phyloP scores from a whole-genome alignment of 495 filamentous ascomycete genomes.

The Neurospora tetraspora region DNA sequence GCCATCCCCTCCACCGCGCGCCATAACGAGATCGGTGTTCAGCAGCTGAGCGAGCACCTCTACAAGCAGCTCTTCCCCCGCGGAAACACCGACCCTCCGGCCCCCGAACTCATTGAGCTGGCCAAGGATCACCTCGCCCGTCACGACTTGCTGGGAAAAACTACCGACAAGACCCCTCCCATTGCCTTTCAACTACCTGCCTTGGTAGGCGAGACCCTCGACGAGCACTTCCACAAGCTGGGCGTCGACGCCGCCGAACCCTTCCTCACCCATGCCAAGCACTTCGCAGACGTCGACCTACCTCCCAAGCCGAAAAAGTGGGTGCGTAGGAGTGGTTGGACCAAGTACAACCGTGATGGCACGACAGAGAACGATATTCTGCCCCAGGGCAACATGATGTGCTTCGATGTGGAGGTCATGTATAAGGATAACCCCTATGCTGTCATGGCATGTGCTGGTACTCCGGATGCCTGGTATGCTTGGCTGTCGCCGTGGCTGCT shows the following conservation, averaged over 20 bases:
- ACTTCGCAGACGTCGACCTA: constrained; percentile 53
- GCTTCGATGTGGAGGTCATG: constrained; percentile 96
- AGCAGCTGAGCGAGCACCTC: constrained; percentile 77
- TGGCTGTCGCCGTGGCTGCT: constrained; percentile 97
- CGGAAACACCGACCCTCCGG: constrained; percentile 41
- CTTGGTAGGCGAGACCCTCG: constrained; percentile 70
- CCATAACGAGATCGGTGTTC: constrained; percentile 87
- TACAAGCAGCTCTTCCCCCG: constrained; percentile 67
- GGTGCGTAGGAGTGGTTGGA: constrained; percentile 81
- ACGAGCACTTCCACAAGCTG: constrained; percentile 91
- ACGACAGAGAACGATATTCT: constrained; percentile 57
- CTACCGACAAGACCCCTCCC: constrained; percentile 60
- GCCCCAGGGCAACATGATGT: constrained; percentile 71
- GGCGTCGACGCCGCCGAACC: constrained; percentile 83
- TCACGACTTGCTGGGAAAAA: constrained; percentile 87
- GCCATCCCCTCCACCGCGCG: constrained; percentile 52
- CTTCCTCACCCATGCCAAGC: constrained; percentile 66
- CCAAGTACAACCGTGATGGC: constrained; percentile 74
- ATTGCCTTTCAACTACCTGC: constrained; percentile 77
- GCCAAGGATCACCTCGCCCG: constrained; percentile 73
- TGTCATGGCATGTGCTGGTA: constrained; percentile 90
- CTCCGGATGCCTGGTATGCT: constrained; percentile 84
- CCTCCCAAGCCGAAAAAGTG: constrained; percentile 73
- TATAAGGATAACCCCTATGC: constrained; percentile 86
- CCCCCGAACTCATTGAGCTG: constrained; percentile 62